A percentile compares a stretch with the other conserved stretches of the same genome.
Evolutionary conservation across 768 basidiomycete species (phyloP).

Genomic region (Tubosaeta sp.): DNA sequence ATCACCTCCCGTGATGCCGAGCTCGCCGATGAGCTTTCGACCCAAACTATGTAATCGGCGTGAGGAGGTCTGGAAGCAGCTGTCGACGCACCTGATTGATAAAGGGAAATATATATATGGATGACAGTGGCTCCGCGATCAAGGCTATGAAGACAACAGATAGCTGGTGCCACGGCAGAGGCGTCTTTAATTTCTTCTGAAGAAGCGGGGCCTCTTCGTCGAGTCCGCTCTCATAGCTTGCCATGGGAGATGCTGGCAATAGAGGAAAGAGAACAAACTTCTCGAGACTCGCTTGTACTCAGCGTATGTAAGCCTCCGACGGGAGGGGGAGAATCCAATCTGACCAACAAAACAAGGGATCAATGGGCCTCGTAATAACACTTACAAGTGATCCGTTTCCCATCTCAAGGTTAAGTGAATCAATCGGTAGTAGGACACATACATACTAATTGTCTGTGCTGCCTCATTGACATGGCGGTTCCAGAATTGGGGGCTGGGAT

Average conservation of each 20-base stretch:
- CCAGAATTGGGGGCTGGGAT: too few relatives aligned
- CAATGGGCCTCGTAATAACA: too few relatives aligned
- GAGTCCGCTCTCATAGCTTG: conserved; percentile 36
- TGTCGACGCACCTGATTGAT: conserved; percentile 47
- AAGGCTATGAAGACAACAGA: conserved; percentile 44
- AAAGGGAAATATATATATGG: conserved; percentile 57
- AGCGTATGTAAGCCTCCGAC: neutral
- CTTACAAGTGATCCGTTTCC: too few relatives aligned
- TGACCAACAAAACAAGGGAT: too few relatives aligned
- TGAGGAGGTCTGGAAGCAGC: neutral
- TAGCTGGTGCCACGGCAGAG: conserved; percentile 51
- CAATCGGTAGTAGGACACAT: too few relatives aligned
- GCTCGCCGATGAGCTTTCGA: conserved; percentile 52
- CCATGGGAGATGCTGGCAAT: conserved; percentile 5
- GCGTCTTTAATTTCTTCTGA: conserved; percentile 33
- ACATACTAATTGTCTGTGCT: too few relatives aligned
- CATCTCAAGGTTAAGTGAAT: too few relatives aligned
- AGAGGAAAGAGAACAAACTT: neutral
- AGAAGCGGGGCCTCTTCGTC: conserved; percentile 45
- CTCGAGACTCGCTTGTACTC: neutral
- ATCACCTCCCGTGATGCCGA: conserved; percentile 63
- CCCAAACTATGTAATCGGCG: too few relatives aligned
- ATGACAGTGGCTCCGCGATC: conserved; percentile 51
- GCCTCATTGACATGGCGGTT: too few relatives aligned
- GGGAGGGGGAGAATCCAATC: too few relatives aligned